These are phyloP conservation scores for Cadophora luteo-olivacea DNA, from an alignment of 2,329 filamentous ascomycete species.

Conservation along the genomic window DNA sequence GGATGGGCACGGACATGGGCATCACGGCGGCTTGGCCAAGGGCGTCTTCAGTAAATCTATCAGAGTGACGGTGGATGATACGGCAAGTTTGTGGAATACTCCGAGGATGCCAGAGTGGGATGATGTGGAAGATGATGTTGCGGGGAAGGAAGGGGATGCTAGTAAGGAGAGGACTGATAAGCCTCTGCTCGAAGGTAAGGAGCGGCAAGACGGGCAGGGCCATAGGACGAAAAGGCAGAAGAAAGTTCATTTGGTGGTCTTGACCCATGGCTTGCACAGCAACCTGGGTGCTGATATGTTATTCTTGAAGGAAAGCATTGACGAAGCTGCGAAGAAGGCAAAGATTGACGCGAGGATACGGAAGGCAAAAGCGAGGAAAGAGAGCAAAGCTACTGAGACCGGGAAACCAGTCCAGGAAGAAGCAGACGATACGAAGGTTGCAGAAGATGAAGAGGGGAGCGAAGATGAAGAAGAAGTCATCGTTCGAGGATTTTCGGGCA, in stretches of 20 bases:
- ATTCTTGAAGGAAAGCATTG: slow-evolving; percentile 96
- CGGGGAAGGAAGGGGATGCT: slow-evolving; percentile 36
- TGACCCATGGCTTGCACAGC: slow-evolving; percentile 95
- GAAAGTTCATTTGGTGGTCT: slow-evolving; percentile 86
- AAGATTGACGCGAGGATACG: slow-evolving; percentile 71
- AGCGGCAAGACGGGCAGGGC: slow-evolving; percentile 26
- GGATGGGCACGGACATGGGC: slow-evolving; percentile 41
- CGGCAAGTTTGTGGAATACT: slow-evolving; percentile 89
- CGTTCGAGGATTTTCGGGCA: slow-evolving; percentile 87
- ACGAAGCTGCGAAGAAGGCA: slow-evolving; percentile 78
- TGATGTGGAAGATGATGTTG: slow-evolving; percentile 24
- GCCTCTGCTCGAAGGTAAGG: slow-evolving; percentile 30
- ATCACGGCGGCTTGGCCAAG: slow-evolving; percentile 66
- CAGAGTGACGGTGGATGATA: slow-evolving; percentile 83
- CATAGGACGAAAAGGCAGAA: slow-evolving; percentile 63
- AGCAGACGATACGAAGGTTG: slow-evolving; percentile 27
- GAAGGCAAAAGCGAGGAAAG: slow-evolving; percentile 56
- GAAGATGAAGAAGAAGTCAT: slow-evolving; percentile 84
- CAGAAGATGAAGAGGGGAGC: slow-evolving; percentile 37
- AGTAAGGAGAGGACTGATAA: slow-evolving; percentile 37
- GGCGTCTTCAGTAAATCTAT: slow-evolving; percentile 88
- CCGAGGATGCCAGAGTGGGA: slow-evolving; percentile 76
- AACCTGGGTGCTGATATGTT: slow-evolving; percentile 97
- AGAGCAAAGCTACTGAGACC: slow-evolving; percentile 39
- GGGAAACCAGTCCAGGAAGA: slow-evolving; percentile 26